phyloP scores from a whole-genome alignment of 176 grass and related monocot genomes.

The Oryza nivara region DNA sequence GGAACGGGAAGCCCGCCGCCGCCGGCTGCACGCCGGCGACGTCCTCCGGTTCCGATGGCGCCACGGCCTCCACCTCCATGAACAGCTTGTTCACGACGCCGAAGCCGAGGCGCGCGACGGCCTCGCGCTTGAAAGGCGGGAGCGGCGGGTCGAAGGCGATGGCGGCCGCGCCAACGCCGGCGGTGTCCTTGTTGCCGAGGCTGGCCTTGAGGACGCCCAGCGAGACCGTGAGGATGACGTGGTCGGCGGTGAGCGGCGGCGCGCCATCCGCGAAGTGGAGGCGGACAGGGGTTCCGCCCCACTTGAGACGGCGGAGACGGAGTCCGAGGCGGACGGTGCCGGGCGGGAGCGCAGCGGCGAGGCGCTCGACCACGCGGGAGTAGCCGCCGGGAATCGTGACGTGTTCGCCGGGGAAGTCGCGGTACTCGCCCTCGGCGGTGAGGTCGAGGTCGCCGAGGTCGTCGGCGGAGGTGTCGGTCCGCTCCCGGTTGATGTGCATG shows the following conservation, averaged over 20 bases:
- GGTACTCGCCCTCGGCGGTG: conserved; percentile 81
- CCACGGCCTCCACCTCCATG: conserved; percentile 54
- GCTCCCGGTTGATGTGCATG: conserved; percentile 69
- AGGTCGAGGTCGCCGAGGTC: conserved; percentile 73
- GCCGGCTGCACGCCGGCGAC: background rate
- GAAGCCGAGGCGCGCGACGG: conserved; percentile 73
- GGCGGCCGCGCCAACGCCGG: background rate
- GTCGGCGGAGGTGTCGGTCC: conserved; percentile 66
- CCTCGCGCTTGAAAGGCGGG: conserved; percentile 68
- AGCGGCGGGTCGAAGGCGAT: conserved; percentile 75
- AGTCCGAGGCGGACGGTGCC: conserved; percentile 56
- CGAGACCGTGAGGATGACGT: conserved; percentile 81
- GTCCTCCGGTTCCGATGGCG: background rate
- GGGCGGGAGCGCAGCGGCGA: conserved; percentile 52
- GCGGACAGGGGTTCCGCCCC: conserved; percentile 49
- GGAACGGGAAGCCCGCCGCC: conserved; percentile 52
- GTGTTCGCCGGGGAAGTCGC: conserved; percentile 82
- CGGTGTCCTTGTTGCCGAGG: conserved; percentile 34
- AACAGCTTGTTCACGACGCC: conserved; percentile 86
- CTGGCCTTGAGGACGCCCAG: conserved; percentile 86
- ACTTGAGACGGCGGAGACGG: conserved; percentile 59
- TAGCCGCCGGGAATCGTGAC: conserved; percentile 81
- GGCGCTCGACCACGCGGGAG: conserved; percentile 61
- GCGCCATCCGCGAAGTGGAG: conserved; percentile 62
- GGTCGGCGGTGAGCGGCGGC: conserved; percentile 47